Percentiles rank a stretch among this genome's conserved stretches.
Conservation (phyloP, 306 rosid genomes). For the Crotalaria pallida region DNA sequence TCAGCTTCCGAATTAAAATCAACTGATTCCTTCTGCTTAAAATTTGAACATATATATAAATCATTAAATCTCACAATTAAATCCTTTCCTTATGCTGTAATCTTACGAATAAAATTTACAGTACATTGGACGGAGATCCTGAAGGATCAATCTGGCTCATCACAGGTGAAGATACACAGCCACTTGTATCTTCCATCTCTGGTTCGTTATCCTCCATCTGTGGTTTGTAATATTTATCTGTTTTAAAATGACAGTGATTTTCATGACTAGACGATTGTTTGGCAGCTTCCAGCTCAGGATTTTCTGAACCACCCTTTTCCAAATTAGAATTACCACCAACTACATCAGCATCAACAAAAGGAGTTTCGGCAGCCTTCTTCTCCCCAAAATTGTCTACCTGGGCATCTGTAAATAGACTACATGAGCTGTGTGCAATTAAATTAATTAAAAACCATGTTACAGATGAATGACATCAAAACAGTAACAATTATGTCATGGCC, state of each 20-base stretch:
- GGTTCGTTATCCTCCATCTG: slow-evolving; percentile 28
- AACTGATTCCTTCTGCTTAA: slow-evolving; percentile 49
- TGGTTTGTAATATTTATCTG: slow-evolving; percentile 23
- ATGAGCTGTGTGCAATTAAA: neutral
- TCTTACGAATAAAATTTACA: slow-evolving; percentile 23
- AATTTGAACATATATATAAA: neutral
- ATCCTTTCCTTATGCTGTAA: slow-evolving; percentile 5
- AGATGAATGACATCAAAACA: neutral
- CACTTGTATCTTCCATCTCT: slow-evolving; percentile 31
- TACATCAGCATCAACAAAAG: slow-evolving; percentile 39
- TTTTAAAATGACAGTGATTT: slow-evolving; percentile 15
- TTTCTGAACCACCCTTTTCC: slow-evolving; percentile 32
- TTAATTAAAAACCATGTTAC: slow-evolving; percentile 5
- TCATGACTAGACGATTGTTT: slow-evolving; percentile 28
- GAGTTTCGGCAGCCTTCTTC: slow-evolving; percentile 31
- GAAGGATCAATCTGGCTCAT: slow-evolving; percentile 36
- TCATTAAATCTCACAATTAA: neutral
- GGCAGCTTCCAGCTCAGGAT: slow-evolving; percentile 26
- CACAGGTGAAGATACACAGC: slow-evolving; percentile 28
- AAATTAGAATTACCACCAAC: slow-evolving; percentile 24
- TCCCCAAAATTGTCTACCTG: slow-evolving; percentile 27
- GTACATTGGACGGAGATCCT: slow-evolving; percentile 52
- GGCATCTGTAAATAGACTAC: slow-evolving; percentile 31
- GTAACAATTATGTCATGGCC: neutral
- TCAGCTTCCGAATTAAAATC: slow-evolving; percentile 50